Base-by-base conservation (phyloP, 2,329 filamentous ascomycete species). In the Grosmannia clavigera region DNA sequence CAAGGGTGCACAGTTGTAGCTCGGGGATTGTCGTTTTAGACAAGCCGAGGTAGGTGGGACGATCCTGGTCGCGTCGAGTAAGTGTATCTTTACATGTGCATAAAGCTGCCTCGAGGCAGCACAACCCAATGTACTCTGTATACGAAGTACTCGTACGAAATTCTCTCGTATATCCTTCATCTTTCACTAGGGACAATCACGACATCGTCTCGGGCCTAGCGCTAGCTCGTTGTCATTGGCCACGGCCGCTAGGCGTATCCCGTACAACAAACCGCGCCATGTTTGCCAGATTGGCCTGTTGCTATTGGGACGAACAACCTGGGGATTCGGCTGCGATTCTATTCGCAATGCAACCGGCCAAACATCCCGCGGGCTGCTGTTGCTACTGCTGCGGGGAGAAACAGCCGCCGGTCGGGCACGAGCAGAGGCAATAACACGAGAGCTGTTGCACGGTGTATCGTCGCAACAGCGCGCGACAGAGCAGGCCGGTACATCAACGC, bases 301-400 rank as follows among this genome's bases (percentile, higher is more conserved):
- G 27, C 57, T 35, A 46, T 61, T 59, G 57, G 59, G 63, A 64
- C 58, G 62, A 62, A 64, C 57, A 64, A 61, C 58, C 62, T 64
- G 60, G 64, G 62, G 62, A 60, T 57, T 60, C 46, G 61, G 60
- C 46, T 52, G 62, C 56, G 35, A 59, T 60, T 58, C 59, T 61
- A 60, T 64, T 62, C 60, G 60, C 60, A 62, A 60, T 60, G 59
- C 40, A 58, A 43, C 57, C 52, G 58, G 60, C 61, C 60, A 61
- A 60, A 63, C 58, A 55, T 59, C 31, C 55, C 63, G 57, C 58
- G 56, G 35, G 61, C 60, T 35, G 63, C 58, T 61, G 57, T 35
- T 59, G 43, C 33, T 33, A 10, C 27, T 31, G 27, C 50, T 59
- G 63, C 61, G 63, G 63, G 58, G 60, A 57, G 51, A 46, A 7